Base-by-base conservation (phyloP, 2,329 filamentous ascomycete species). In the Ceratocystis papillata region DNA sequence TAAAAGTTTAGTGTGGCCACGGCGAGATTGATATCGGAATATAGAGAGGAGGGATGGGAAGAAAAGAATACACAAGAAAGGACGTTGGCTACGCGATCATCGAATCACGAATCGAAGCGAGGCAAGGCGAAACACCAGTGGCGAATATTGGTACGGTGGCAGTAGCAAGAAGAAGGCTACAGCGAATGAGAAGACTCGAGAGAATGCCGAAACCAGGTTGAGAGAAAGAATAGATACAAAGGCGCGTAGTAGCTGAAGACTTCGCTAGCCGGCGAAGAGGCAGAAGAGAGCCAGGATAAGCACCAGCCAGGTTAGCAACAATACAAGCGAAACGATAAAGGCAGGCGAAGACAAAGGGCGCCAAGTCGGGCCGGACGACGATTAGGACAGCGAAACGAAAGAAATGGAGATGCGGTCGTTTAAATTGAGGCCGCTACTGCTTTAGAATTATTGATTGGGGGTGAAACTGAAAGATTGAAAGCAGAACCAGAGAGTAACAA, bases 71-170 rank as follows among this genome's bases (percentile, higher is more conserved):
- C 37, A 59, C 25, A 20, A 48, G 45, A 20, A 15, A 53, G 22
- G 48, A 53, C 25, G 55, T 12, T 37, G 33, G 28, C 17, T 59
- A 59, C 55, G 28, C 55, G 55, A 10, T 37, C 55, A 59, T 59
- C 28, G 55, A 59, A 59, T 59, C 55, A 59, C 55, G 8, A 25
- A 22, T 20, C 15, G 50, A 55, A 15, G 50, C 50, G 28, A 59
- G 20, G 25, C 55, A n/a, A 37, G 28, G 55, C 55, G 28, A 59
- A 25, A 22, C 28, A 59, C 15, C 28, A 59, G n/a, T 37, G 8
- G 3, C 8, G 12, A 53, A 53, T n/a, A 30, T 28, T 28, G 55
- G 30, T 37, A 20, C 8, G 17, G 55, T 33, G 55, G 15, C 15
- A 30, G 12, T 30, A 20, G 17, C 30, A 59, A 30, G 22, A 5